Evolutionary conservation across 257 asterid genomes (phyloP).

Genomic region (Verbena officinalis): DNA sequence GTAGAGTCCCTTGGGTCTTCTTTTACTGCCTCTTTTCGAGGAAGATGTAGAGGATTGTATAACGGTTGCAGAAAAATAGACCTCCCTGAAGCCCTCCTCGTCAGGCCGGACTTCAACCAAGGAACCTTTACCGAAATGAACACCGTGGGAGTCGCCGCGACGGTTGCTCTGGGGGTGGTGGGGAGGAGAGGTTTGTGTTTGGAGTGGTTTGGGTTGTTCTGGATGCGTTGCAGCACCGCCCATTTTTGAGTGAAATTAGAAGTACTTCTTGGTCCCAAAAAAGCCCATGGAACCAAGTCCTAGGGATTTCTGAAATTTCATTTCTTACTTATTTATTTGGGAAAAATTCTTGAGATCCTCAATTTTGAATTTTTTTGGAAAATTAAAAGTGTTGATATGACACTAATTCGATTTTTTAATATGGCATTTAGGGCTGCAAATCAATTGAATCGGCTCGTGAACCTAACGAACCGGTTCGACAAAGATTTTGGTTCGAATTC

Average conservation of each 20-base stretch:
- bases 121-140: constrained; percentile 30
- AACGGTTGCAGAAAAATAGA: constrained; percentile 53
- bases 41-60: not conserved
- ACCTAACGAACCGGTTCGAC: no score
- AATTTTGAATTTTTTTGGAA: no score
- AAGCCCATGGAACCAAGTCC: constrained; percentile 18
- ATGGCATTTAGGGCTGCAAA: no score
- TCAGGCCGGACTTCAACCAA: constrained; percentile 51
- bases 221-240: constrained; percentile 30
- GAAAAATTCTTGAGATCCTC: no score
- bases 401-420: no score
- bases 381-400: no score
- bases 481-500: no score
- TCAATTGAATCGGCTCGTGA: no score
- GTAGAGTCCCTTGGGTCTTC: constrained; percentile 22
- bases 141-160: constrained; percentile 1
- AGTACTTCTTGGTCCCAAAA: constrained; percentile 29
- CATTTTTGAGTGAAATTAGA: constrained; percentile 30
- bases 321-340: not conserved
- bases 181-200: constrained; percentile 11
- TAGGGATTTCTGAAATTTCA: constrained; percentile 24
- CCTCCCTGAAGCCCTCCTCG: constrained; percentile 55
- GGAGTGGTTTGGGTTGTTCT: constrained; percentile 10
- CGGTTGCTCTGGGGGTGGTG: constrained; percentile 10
- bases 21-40: constrained; percentile 16